These are phyloP conservation scores for Candida sp. DNA, from an alignment of 1,139 yeast species.

Conservation along the genomic window DNA sequence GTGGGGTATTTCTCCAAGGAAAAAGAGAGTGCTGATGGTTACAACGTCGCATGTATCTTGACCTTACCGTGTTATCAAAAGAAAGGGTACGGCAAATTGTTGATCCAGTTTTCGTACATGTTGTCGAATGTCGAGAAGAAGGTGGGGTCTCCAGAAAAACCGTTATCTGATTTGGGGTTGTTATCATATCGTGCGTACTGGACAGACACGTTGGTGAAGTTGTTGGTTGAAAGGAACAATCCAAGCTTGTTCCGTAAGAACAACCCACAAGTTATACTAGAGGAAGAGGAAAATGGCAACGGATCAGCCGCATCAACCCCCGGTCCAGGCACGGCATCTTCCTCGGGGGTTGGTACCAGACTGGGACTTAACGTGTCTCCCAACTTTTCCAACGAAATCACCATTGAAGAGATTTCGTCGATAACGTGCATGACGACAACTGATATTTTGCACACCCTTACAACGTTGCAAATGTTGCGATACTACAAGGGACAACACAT, in stretches of 20 bases:
- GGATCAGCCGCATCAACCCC: conserved; percentile 26
- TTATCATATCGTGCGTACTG: conserved; percentile 95
- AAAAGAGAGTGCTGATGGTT: conserved; percentile 94
- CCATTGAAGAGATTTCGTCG: conserved; percentile 91
- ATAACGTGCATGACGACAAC: conserved; percentile 96
- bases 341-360: conserved; percentile 15
- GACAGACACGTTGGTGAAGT: conserved; percentile 86
- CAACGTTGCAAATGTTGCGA: conserved; percentile 86
- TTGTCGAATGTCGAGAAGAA: conserved; percentile 86
- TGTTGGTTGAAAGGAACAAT: conserved; percentile 66
- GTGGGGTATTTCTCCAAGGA: conserved; percentile 98
- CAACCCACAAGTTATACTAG: conserved; percentile 27
- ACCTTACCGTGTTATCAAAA: conserved; percentile 97
- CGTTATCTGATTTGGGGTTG: conserved; percentile 92
- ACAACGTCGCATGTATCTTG: conserved; percentile 95
- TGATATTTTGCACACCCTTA: conserved; percentile 91
- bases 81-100: conserved; percentile 89
- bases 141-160: conserved; percentile 97
- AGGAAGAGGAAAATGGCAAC: conserved; percentile 31
- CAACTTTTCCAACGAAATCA: conserved; percentile 57
- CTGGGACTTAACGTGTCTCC: conserved; percentile 9
- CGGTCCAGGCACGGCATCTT: conserved; percentile 3
- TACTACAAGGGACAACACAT: conserved; percentile 98
- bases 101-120: conserved; percentile 94
- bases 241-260: conserved; percentile 44